Evolutionary conservation across 2,329 filamentous ascomycete genomes (phyloP).

Genomic region (Apiospora sp.): DNA sequence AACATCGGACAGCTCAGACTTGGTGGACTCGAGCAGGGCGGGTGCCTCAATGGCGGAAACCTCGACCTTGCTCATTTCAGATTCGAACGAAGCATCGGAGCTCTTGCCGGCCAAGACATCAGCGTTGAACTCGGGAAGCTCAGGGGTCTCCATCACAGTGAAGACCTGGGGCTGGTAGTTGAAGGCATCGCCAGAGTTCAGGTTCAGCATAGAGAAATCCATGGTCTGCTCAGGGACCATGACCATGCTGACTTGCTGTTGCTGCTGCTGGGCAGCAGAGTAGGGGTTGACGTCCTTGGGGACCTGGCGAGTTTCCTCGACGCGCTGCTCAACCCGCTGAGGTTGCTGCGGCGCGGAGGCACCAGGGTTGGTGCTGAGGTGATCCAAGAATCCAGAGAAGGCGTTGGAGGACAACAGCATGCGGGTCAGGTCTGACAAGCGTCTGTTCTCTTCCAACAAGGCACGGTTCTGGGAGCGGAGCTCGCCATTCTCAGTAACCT

Average conservation of each 20-base stretch:
- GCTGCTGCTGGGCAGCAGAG: conserved; percentile 59
- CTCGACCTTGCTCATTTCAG: conserved; percentile 64
- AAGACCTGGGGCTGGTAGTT: conserved; percentile 76
- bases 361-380: conserved; percentile 68
- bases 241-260: conserved; percentile 77
- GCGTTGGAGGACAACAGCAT: conserved; percentile 83
- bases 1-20: conserved; percentile 42
- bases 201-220: conserved; percentile 75
- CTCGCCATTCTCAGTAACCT: conserved; percentile 83
- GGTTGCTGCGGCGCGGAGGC: conserved; percentile 44
- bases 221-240: conserved; percentile 82
- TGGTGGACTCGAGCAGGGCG: conserved; percentile 39
- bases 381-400: conserved; percentile 82
- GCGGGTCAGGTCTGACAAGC: conserved; percentile 78
- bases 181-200: conserved; percentile 61
- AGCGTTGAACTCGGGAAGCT: conserved; percentile 69
- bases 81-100: conserved; percentile 58
- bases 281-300: conserved; percentile 75
- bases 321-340: conserved; percentile 48
- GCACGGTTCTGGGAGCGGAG: conserved; percentile 83
- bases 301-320: conserved; percentile 56
- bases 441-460: conserved; percentile 85
- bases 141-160: conserved; percentile 74
- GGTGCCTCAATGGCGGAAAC: conserved; percentile 61
- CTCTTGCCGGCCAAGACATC: conserved; percentile 76